phyloP scores from a whole-genome alignment of 179 eudicot species.

The Beta corolliflora region DNA sequence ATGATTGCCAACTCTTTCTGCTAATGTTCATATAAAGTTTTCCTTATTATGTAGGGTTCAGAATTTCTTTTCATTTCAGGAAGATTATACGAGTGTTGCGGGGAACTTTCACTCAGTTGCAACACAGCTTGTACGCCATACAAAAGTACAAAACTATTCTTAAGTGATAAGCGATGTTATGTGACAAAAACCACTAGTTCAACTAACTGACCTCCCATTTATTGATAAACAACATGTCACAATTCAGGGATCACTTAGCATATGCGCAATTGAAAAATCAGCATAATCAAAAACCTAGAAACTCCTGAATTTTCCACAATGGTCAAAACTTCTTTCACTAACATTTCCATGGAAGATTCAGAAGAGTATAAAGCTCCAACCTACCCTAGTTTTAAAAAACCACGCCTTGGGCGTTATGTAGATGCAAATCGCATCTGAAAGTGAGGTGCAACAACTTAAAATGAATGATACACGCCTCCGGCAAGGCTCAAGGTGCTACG shows the following conservation, averaged over 20 bases:
- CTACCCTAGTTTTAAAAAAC: too few species aligned
- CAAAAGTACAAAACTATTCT: background rate
- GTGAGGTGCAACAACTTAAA: too few species aligned
- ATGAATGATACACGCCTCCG: too few species aligned
- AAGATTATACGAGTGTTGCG: background rate
- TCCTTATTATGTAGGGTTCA: background rate
- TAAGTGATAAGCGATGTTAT: background rate
- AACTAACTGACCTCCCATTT: background rate
- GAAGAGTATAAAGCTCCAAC: background rate
- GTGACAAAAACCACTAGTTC: background rate
- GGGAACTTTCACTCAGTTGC: background rate
- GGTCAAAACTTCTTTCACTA: background rate
- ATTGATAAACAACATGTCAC: background rate
- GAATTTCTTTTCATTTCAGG: background rate
- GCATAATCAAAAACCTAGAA: background rate
- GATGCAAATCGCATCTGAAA: too few species aligned
- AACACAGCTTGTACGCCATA: background rate
- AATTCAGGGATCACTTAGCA: background rate
- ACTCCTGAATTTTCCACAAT: background rate
- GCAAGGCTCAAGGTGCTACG: too few species aligned
- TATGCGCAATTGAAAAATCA: background rate
- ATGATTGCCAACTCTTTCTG: background rate
- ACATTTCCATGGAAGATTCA: background rate
- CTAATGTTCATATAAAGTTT: background rate
- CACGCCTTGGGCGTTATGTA: too few species aligned